Evolutionary conservation across 129 eudicot genomes (phyloP).

Genomic region (Flaveria robusta): DNA sequence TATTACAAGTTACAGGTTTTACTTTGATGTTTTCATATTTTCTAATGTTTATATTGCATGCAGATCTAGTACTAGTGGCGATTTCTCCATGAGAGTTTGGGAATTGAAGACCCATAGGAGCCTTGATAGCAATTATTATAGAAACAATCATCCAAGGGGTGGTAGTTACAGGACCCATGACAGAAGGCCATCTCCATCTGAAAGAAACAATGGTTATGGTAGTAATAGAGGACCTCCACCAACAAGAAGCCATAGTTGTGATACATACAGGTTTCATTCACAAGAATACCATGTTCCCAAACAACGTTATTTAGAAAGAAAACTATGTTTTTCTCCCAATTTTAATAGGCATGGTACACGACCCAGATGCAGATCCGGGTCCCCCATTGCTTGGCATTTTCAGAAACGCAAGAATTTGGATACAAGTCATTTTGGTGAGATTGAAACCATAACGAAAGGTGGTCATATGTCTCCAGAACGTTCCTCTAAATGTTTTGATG

Average conservation of each 20-base stretch:
- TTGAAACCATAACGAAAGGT: slow-evolving; percentile 43
- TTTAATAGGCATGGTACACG: slow-evolving; percentile 29
- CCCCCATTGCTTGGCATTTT: slow-evolving; percentile 62
- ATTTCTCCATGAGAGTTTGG: slow-evolving; percentile 37
- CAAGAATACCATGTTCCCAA: slow-evolving; percentile 49
- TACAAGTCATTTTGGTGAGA: slow-evolving; percentile 39
- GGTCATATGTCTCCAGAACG: slow-evolving; percentile 45
- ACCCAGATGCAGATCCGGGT: slow-evolving; percentile 55
- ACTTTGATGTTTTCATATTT: background rate
- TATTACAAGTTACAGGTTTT: background rate
- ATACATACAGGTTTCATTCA: slow-evolving; percentile 44
- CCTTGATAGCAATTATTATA: slow-evolving; percentile 32
- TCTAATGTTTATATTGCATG: slow-evolving; percentile 3
- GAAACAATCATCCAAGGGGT: slow-evolving; percentile 38
- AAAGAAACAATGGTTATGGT: slow-evolving; percentile 47
- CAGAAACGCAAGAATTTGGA: slow-evolving; percentile 40
- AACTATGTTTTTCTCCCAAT: slow-evolving; percentile 53
- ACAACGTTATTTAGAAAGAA: slow-evolving; percentile 41
- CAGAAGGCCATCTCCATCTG: slow-evolving; percentile 53
- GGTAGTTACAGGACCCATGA: slow-evolving; percentile 34
- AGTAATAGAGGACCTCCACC: slow-evolving; percentile 38
- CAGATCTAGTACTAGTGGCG: slow-evolving; percentile 33
- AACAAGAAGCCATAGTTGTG: slow-evolving; percentile 39
- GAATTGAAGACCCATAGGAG: slow-evolving; percentile 47
- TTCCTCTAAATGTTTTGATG: slow-evolving; percentile 48